Percentiles rank a stretch among this genome's conserved stretches.
These are phyloP conservation scores for Phytopythium boreale DNA, from an alignment of 352 stramenopile genomes.

Conservation along the genomic window DNA sequence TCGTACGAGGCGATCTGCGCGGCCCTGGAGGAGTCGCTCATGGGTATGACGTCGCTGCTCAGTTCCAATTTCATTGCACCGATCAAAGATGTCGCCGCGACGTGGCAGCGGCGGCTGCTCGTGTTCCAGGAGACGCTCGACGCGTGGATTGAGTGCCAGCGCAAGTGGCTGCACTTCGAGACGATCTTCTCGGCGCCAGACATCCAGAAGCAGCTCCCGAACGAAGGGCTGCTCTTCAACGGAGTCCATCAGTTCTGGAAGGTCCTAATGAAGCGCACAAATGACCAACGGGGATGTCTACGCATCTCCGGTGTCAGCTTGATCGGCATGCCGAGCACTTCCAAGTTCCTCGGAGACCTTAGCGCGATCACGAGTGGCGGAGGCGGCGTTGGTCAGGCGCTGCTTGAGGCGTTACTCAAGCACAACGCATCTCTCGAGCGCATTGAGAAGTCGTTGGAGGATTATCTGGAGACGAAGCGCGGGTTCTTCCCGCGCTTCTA, in stretches of 20 bases:
- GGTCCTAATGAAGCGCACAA: constrained; percentile 63
- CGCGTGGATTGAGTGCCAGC: constrained; percentile 75
- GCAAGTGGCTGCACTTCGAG: constrained; percentile 83
- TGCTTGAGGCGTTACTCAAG: constrained; percentile 63
- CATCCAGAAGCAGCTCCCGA: constrained; percentile 80
- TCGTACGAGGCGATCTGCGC: constrained; percentile 78
- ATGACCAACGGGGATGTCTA: constrained; percentile 63
- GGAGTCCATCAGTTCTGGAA: constrained; percentile 81
- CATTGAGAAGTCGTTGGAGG: constrained; percentile 79
- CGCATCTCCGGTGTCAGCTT: constrained; percentile 52
- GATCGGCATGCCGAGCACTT: constrained; percentile 13
- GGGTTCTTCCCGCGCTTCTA: constrained; percentile 84
- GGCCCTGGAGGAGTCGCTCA: constrained; percentile 87
- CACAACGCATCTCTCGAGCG: constrained; percentile 69
- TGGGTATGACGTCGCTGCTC: constrained; percentile 89
- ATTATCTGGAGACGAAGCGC: constrained; percentile 86
- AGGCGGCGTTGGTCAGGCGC: constrained; percentile 23
- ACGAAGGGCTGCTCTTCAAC: constrained; percentile 56
- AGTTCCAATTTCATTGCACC: constrained; percentile 85
- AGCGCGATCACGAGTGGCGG: neutral
- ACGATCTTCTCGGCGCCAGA: constrained; percentile 80
- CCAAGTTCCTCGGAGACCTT: constrained; percentile 1
- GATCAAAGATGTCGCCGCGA: constrained; percentile 65
- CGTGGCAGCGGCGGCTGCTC: constrained; percentile 68
- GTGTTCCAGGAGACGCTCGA: constrained; percentile 83